phyloP scores from a whole-genome alignment of 1,139 yeast genomes.

The Yarrowia galli region DNA sequence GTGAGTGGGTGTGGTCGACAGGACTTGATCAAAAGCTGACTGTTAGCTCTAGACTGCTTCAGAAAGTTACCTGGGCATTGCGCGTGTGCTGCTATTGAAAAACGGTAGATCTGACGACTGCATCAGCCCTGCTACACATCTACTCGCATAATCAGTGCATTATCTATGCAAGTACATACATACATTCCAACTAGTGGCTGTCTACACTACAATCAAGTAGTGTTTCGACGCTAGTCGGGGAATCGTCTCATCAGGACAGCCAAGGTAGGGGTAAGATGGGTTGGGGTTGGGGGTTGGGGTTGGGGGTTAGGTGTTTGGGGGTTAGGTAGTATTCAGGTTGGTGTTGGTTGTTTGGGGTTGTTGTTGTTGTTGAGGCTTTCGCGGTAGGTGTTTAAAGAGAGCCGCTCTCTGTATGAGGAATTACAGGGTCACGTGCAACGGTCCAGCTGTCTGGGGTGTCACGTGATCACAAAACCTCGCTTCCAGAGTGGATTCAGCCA shows the following conservation, averaged over 20 bases:
- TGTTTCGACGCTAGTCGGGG: constrained; percentile 16
- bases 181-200: background rate
- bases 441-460: background rate
- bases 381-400: constrained; percentile 11
- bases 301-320: background rate
- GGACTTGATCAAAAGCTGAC: no score
- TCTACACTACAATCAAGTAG: constrained; percentile 14
- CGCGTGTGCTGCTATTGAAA: no score
- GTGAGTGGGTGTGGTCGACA: no score
- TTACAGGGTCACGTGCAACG: background rate
- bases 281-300: background rate
- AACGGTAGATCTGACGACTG: no score
- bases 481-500: background rate
- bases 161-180: background rate
- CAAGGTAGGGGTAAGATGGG: background rate
- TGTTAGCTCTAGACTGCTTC: no score
- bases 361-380: no score
- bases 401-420: constrained; percentile 16
- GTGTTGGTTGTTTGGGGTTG: background rate
- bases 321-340: background rate
- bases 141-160: no score
- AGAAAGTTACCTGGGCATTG: no score
- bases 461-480: background rate
- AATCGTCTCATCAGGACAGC: constrained; percentile 21
- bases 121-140: no score